Percentiles rank a stretch among this genome's conserved stretches.
These are phyloP conservation scores for Coniochaeta prunicola DNA, from an alignment of 2,329 filamentous ascomycete species.

Conservation along the genomic window DNA sequence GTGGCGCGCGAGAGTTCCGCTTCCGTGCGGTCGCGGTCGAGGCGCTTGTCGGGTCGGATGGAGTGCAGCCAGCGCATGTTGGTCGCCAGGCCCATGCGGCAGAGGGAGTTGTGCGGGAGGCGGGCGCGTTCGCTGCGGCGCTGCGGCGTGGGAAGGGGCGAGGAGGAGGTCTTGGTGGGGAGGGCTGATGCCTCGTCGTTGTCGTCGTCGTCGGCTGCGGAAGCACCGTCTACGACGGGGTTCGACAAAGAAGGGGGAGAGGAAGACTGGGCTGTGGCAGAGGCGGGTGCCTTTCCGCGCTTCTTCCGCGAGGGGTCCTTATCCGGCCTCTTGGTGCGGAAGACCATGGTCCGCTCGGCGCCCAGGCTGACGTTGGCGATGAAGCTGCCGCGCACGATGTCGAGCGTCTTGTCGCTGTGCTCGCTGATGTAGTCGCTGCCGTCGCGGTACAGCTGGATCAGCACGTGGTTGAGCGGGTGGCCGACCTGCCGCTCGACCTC, in stretches of 20 bases:
- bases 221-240: no score
- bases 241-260: no score
- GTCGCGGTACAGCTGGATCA: slow-evolving; percentile 89
- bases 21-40: slow-evolving; percentile 54
- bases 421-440: slow-evolving; percentile 91
- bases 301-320: slow-evolving; percentile 19
- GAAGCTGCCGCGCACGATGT: slow-evolving; percentile 71
- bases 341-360: slow-evolving; percentile 80
- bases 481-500: slow-evolving; percentile 66
- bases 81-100: slow-evolving; percentile 70
- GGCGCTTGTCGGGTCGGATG: slow-evolving; percentile 82
- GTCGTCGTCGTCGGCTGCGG: slow-evolving; percentile 4
- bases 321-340: slow-evolving; percentile 68
- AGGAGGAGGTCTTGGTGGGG: no score
- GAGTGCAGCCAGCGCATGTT: slow-evolving; percentile 87
- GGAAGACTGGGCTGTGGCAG: not conserved
- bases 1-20: slow-evolving; percentile 64
- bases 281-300: not conserved
- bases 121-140: slow-evolving; percentile 42
- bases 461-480: slow-evolving; percentile 79
- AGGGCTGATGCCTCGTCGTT: slow-evolving; percentile 2
- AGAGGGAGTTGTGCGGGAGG: slow-evolving; percentile 84
- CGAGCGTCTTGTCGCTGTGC: slow-evolving; percentile 93
- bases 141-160: no score
- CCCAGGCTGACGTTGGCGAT: slow-evolving; percentile 95